phyloP scores from a whole-genome alignment of 2,329 filamentous ascomycete genomes.

The Paraphaeosphaeria minitans region DNA sequence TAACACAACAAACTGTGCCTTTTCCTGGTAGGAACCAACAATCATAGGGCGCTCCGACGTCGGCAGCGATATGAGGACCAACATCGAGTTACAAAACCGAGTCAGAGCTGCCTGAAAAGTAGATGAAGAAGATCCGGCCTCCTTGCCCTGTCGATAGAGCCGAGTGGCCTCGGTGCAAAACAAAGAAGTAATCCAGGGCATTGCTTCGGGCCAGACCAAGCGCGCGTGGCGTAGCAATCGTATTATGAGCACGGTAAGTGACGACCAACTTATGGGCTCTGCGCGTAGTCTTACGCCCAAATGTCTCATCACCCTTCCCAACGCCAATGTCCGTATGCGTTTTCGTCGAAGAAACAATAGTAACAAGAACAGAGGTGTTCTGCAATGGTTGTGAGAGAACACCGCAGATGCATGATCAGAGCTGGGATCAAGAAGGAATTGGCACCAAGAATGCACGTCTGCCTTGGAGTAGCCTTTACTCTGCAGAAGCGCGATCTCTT shows the following conservation, averaged over 20 bases:
- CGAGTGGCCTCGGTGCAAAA: constrained; percentile 31
- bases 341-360: constrained; percentile 40
- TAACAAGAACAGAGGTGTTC: constrained; percentile 39
- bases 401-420: constrained; percentile 26
- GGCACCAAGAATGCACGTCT: constrained; percentile 32
- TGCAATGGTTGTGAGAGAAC: constrained; percentile 20
- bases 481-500: constrained; percentile 28
- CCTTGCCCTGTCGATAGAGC: constrained; percentile 15
- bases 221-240: constrained; percentile 41
- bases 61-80: constrained; percentile 56
- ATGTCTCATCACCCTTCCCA: constrained; percentile 33
- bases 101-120: constrained; percentile 34
- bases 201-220: constrained; percentile 34
- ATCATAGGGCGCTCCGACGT: constrained; percentile 56
- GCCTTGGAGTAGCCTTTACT: constrained; percentile 22
- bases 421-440: constrained; percentile 22
- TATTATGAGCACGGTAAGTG: constrained; percentile 30
- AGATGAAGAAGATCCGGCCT: constrained; percentile 4
- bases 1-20: constrained; percentile 62
- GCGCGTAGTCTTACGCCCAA: constrained; percentile 21
- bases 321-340: constrained; percentile 25
- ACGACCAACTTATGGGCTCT: constrained; percentile 27
- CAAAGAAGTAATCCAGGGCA: constrained; percentile 38
- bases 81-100: constrained; percentile 55
- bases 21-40: constrained; percentile 57